Base-by-base conservation (phyloP, 2,329 filamentous ascomycete genomes). In the Neopestalotiopsis sp. region DNA sequence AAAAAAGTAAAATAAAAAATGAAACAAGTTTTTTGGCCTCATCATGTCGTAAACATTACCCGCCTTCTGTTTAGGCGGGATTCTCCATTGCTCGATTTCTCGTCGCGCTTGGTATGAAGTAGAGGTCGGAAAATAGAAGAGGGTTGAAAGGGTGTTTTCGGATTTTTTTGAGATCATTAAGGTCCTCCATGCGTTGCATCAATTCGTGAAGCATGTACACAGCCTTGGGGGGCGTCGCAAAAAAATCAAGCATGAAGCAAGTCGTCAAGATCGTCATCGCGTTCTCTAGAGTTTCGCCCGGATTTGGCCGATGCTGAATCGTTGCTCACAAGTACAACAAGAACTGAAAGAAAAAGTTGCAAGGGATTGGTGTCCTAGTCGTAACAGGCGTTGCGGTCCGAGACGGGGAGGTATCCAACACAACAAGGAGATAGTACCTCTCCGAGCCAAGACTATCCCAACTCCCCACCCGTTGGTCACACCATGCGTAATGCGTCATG, bases 201-300 rank as follows among this genome's bases (percentile, higher is more conserved):
- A 75, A 75, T 71, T 78, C 77, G 73, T 78, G 72, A 78, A 73
- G 72, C 77, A 75, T 78, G 76, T 79, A 78, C 74, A 77, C 74
- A 74, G 75, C 74, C 73, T 71, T 72, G 67, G 74, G 69, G 69
- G 75, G 74, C 75, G 73, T 75, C 77, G 77, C 69, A 71, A 78
- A 52, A 52, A 52, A 73, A 78, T 78, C 76, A 78, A 71, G 69
- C 73, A 75, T 77, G 75, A 77, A 75, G 75, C 56, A 75, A 78
- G 77, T 81, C 80, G 75, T 82, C 79, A 80, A 76, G 74, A 78
- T 82, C 78, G 77, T 82, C 76, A 78, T 79, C 75, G 75, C 78
- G 74, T 80, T 77, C 77, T 77, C 68, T 69, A 66, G 71, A 68
- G 68, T 66, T 59, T 67, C 74, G 71, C 70, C 69, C 75, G 79